Conservation (phyloP, 1,139 yeast species). For the Magnusiomyces sp. region DNA sequence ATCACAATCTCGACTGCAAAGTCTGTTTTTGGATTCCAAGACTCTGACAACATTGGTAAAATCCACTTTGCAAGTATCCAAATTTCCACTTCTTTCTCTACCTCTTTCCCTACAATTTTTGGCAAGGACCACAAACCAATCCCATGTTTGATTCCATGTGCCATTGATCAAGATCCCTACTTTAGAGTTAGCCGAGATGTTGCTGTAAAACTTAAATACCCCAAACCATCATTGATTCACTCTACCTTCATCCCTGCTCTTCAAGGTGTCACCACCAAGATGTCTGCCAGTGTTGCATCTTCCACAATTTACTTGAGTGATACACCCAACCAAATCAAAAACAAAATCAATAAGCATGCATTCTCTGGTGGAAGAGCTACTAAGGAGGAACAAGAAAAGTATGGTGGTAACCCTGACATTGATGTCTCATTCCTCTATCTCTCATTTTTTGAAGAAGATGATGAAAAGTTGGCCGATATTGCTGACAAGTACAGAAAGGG, state of each 20-base stretch:
- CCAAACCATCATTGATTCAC: slow-evolving; percentile 88
- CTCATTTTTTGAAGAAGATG: slow-evolving; percentile 83
- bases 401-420: slow-evolving; percentile 91
- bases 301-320: slow-evolving; percentile 93
- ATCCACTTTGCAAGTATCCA: slow-evolving; percentile 93
- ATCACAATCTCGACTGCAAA: slow-evolving; percentile 93
- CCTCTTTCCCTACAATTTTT: slow-evolving; percentile 89
- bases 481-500: slow-evolving; percentile 69
- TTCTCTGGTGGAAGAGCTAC: slow-evolving; percentile 91
- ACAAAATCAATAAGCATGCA: slow-evolving; percentile 93
- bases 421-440: slow-evolving; percentile 94
- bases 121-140: slow-evolving; percentile 72
- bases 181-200: slow-evolving; percentile 97
- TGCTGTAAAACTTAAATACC: slow-evolving; percentile 81
- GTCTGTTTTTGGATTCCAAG: slow-evolving; percentile 96
- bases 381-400: slow-evolving; percentile 77
- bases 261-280: slow-evolving; percentile 93
- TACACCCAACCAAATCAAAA: slow-evolving; percentile 82
- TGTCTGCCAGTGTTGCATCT: slow-evolving; percentile 87
- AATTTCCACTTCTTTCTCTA: slow-evolving; percentile 92
- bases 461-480: slow-evolving; percentile 58
- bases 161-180: slow-evolving; percentile 98
- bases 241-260: slow-evolving; percentile 97
- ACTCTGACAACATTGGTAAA: slow-evolving; percentile 90
- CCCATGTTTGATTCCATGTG: slow-evolving; percentile 97